A percentile compares a stretch with the other conserved stretches of the same genome.
Conservation (phyloP, 495 filamentous ascomycete species). For the Penicillium tannophilum region DNA sequence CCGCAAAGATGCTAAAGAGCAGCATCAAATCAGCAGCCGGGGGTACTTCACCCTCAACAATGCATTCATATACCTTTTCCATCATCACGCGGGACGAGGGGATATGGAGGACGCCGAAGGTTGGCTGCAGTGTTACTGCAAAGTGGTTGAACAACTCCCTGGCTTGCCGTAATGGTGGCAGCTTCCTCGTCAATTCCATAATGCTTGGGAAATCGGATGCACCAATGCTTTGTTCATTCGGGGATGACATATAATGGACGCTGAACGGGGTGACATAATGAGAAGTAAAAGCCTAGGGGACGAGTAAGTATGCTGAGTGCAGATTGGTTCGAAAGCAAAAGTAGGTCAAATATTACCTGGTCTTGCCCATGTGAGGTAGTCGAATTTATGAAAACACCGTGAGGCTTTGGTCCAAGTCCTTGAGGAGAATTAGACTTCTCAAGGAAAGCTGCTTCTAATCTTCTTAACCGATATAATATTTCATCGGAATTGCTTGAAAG, state of each 20-base stretch:
- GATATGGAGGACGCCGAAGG: slow-evolving; percentile 30
- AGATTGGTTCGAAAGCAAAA: neutral
- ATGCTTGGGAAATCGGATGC: neutral
- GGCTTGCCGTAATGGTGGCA: slow-evolving; percentile 29
- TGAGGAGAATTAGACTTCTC: neutral
- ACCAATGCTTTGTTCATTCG: neutral
- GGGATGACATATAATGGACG: slow-evolving; percentile 6
- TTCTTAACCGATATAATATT: slow-evolving; percentile 17
- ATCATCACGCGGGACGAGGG: slow-evolving; percentile 24
- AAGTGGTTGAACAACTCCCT: slow-evolving; percentile 29
- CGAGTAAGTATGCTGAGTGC: neutral
- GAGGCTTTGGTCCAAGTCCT: neutral
- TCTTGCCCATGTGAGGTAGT: neutral
- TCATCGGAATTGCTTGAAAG: slow-evolving; percentile 17
- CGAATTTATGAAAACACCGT: neutral
- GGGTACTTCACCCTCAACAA: slow-evolving; percentile 24
- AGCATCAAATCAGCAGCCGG: slow-evolving; percentile 17
- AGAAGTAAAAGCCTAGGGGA: slow-evolving; percentile 4
- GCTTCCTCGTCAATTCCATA: slow-evolving; percentile 12
- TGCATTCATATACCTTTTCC: slow-evolving; percentile 25
- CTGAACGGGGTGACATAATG: slow-evolving; percentile 22
- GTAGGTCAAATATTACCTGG: neutral
- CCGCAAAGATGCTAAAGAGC: slow-evolving; percentile 30
- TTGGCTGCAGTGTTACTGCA: slow-evolving; percentile 23
- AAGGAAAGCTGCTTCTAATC: slow-evolving; percentile 17